Conservation (phyloP, 108 stramenopile genomes). For the Cylindrotheca closterium region DNA sequence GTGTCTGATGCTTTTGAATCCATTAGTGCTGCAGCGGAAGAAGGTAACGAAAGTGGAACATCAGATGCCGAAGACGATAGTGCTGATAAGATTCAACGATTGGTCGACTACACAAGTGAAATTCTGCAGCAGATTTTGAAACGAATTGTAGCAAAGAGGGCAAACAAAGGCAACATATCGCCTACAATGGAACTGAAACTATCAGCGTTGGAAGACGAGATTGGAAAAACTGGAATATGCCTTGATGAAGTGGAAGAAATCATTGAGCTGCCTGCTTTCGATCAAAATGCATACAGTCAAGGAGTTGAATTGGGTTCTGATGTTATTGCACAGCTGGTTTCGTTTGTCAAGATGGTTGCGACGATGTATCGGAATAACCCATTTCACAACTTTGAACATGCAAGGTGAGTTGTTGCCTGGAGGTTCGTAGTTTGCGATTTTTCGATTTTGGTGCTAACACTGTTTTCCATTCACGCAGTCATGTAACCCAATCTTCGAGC, state of each 20-base stretch:
- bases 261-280: slow-evolving; percentile 15
- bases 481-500: slow-evolving; percentile 14
- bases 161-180: not conserved
- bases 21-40: too few species aligned
- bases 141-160: slow-evolving; percentile 1
- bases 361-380: slow-evolving; percentile 36
- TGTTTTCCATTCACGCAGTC: too few species aligned
- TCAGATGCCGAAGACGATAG: not conserved
- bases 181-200: not conserved
- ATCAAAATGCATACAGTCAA: slow-evolving; percentile 1
- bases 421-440: too few species aligned
- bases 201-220: not conserved
- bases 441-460: too few species aligned
- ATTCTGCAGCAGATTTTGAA: slow-evolving; percentile 6
- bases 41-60: not conserved
- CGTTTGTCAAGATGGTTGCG: slow-evolving; percentile 33
- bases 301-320: not conserved
- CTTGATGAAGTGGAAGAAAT: slow-evolving; percentile 16
- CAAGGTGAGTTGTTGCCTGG: too few species aligned
- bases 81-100: slow-evolving; percentile 3
- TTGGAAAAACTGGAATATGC: slow-evolving; percentile 4
- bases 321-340: slow-evolving; percentile 20
- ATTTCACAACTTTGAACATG: slow-evolving; percentile 37
- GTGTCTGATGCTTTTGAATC: not conserved
- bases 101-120: slow-evolving; percentile 10